Evolutionary conservation across 164 flowering plant genomes (phyloP), one percentile per base, ranked within the genome.

Genomic region (Liriodendron chinense): DNA sequence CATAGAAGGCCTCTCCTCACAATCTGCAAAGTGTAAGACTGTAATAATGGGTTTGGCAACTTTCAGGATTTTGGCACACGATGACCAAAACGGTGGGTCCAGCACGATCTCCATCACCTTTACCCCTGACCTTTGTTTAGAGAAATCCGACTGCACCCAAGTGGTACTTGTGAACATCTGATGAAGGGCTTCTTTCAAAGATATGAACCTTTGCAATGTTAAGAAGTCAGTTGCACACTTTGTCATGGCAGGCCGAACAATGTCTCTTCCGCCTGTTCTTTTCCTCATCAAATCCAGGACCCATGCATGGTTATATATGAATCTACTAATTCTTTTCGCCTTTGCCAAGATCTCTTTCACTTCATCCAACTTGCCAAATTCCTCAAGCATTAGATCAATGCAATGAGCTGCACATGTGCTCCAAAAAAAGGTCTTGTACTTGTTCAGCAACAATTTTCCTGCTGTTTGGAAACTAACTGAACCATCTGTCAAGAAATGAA

Each of bases 391-490:
- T 23, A 84, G 68, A 59, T 86, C 85, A 50, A 88, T 78, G 75
- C 88, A 85, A 50, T 89, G 87, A 20, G 79, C 80, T 9, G 82
- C 88, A 85, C 89, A 84, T 1, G 85, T 73, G 67, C 84, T 80
- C 84, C 88, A 86, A 74, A 77, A 87, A 63, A 85, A 75, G 72
- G 83, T 79, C 59, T 70, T 77, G 68, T 76, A 77, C 49, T 74
- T 82, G 9, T 76, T 72, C 65, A 67, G 47, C 47, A 87, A 72
- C 65, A 77, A 67, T 61, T 83, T 84, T 43, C 87, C 87, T 1
- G 85, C 89, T 66, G 76, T 74, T 69, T 78, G 82, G 69, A 74
- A 84, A 71, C 50, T 72, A 16, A 80, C 70, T 3, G 78, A 70
- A 77, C 77, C 74, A 78, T 89, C 89, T 16, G 86, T 87, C 49